phyloP scores from a whole-genome alignment of 1,284 basidiomycete species.

The Vanrija sp. region DNA sequence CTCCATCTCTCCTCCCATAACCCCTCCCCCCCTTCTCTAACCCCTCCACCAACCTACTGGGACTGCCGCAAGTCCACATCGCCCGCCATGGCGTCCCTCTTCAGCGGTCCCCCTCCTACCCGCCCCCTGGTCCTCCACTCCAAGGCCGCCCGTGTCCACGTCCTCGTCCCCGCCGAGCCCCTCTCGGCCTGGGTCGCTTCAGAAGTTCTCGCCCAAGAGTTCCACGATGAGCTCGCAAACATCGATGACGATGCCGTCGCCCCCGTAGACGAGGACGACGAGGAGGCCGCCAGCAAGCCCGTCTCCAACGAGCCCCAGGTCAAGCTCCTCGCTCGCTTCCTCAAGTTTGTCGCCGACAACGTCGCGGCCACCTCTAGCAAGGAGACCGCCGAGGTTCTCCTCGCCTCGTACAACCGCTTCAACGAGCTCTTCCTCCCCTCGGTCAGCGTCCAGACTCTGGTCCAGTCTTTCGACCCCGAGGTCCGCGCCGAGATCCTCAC shows the following conservation, averaged over 20 bases:
- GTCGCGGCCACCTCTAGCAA: slow-evolving; percentile 57
- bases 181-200: slow-evolving; percentile 80
- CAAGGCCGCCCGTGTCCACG: slow-evolving; percentile 55
- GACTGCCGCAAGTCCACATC: slow-evolving; percentile 18
- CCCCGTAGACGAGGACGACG: slow-evolving; percentile 47
- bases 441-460: slow-evolving; percentile 67
- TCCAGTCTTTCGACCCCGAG: slow-evolving; percentile 69
- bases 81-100: slow-evolving; percentile 46
- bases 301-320: slow-evolving; percentile 58
- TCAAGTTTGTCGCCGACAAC: slow-evolving; percentile 66
- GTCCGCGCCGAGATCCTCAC: slow-evolving; percentile 71
- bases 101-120: slow-evolving; percentile 37
- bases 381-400: slow-evolving; percentile 65
- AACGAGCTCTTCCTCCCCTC: slow-evolving; percentile 68
- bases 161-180: slow-evolving; percentile 70
- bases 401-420: slow-evolving; percentile 71
- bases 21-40: neutral
- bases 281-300: slow-evolving; percentile 32
- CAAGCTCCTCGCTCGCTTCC: slow-evolving; percentile 74
- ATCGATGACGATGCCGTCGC: slow-evolving; percentile 33
- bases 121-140: slow-evolving; percentile 51
- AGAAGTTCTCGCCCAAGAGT: slow-evolving; percentile 81
- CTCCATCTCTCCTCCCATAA: neutral
- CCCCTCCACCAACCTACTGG: slow-evolving; percentile 4
- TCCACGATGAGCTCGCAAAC: slow-evolving; percentile 59